Base-by-base conservation (phyloP, 108 stramenopile genomes). In the Cyclotella cryptica region DNA sequence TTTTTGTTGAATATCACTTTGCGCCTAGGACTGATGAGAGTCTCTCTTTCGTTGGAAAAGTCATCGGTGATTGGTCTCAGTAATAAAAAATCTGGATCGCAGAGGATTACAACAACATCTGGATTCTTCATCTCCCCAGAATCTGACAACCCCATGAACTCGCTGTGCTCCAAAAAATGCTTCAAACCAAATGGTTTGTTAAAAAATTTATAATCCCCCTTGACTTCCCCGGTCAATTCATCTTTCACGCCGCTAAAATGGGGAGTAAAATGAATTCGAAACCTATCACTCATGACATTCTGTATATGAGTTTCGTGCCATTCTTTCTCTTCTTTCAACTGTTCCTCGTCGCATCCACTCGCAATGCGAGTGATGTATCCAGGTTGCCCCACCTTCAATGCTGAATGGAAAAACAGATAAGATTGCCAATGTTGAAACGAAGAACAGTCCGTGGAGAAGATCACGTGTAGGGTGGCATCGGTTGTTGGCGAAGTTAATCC, bases 21-120 rank as follows among this genome's bases (percentile, higher is more conserved):
- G 0, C 78, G 79, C 0, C 74, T 45, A 7, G 62, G 58, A n/a
- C 78, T 64, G 13, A 88, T 47, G 13, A 88, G 40, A 14, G 79
- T 85, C 22, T 87, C 85, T 44, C 70, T 35, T 39, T 55, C 77
- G 53, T 85, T 59, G 44, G 82, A 78, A 75, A 92, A 90, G 64
- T 93, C 93, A 59, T 80, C 84, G 11, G 85, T 85, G 17, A 99
- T 72, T 11, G 96, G 96, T 47, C 94, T 61, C 61, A 98, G 57
- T 29, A 99, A 74, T 10, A 97, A 69, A 90, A 98, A 94, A 75
- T 99, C 98, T 13, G 98, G 98, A 84, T 99, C 98, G 40, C 95
- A 62, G n/a, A 99, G 77, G 26, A 96, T 93, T 10, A 98, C 60
- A 10, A 99, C 77, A n/a, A 80, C 86, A 70, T 97, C 93, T 2